These are phyloP conservation scores for Cyclanthera cordifolia DNA, from an alignment of 306 rosid genomes.

Conservation along the genomic window DNA sequence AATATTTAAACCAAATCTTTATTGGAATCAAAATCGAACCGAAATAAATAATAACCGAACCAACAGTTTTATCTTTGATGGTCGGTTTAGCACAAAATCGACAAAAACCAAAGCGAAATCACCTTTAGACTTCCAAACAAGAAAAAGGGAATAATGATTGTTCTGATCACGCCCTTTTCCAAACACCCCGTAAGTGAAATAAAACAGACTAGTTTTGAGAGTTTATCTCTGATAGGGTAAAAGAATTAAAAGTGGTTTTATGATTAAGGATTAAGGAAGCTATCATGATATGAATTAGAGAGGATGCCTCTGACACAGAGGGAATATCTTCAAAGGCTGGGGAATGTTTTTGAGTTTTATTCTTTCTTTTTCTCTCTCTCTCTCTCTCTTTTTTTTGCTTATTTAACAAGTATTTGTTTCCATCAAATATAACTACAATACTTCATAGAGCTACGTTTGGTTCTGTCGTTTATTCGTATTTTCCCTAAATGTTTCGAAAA, in stretches of 20 bases:
- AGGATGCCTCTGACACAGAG: slow-evolving; percentile 17
- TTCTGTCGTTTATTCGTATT: slow-evolving; percentile 32
- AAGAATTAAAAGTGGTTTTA: background rate
- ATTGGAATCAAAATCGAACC: too few relatives aligned
- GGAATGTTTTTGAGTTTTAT: slow-evolving; percentile 21
- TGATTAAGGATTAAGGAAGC: slow-evolving; percentile 24
- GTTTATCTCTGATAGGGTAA: background rate
- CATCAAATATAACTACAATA: slow-evolving; percentile 44
- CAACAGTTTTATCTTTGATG: too few relatives aligned
- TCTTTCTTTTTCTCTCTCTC: background rate
- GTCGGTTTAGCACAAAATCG: too few relatives aligned
- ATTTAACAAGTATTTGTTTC: slow-evolving; percentile 10
- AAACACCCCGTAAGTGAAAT: too few relatives aligned
- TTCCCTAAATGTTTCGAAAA: slow-evolving; percentile 21
- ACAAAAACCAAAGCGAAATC: too few relatives aligned
- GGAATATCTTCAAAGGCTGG: slow-evolving; percentile 58
- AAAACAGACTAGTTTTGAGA: background rate
- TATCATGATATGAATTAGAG: slow-evolving; percentile 10
- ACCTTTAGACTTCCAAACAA: too few relatives aligned
- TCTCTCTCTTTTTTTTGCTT: slow-evolving; percentile 15
- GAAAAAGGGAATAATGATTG: too few relatives aligned
- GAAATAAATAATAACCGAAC: too few relatives aligned
- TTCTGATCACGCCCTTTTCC: too few relatives aligned
- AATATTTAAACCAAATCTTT: too few relatives aligned
- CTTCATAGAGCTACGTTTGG: slow-evolving; percentile 39